Evolutionary conservation across 768 basidiomycete genomes (phyloP).

Genomic region (Mycena polygramma): DNA sequence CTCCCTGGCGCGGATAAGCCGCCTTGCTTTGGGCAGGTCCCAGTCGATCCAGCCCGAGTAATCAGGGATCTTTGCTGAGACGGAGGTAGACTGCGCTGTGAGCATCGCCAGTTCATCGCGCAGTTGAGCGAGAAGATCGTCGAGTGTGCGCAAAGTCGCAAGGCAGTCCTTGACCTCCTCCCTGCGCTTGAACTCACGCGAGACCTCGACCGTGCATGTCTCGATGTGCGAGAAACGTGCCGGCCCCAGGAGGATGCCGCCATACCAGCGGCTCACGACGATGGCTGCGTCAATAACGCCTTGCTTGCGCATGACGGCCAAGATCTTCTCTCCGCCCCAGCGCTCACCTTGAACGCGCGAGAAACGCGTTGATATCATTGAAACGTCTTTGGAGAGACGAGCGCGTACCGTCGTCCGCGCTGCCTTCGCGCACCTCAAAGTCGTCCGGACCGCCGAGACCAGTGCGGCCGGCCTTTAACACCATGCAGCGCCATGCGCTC

Average conservation of each 20-base stretch:
- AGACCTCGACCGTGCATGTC: slow-evolving; percentile 80
- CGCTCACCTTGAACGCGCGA: slow-evolving; percentile 57
- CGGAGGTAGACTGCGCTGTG: slow-evolving; percentile 19
- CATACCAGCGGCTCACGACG: slow-evolving; percentile 85
- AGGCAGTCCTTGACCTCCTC: slow-evolving; percentile 79
- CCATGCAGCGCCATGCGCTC: slow-evolving; percentile 85
- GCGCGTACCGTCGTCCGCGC: slow-evolving; percentile 73
- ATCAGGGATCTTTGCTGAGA: slow-evolving; percentile 50
- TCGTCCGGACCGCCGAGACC: slow-evolving; percentile 83
- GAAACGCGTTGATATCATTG: slow-evolving; percentile 10
- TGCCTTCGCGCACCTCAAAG: slow-evolving; percentile 74
- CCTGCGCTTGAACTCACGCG: slow-evolving; percentile 71
- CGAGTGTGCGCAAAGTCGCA: slow-evolving; percentile 68
- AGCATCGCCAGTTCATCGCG: slow-evolving; percentile 61
- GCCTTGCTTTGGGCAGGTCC: slow-evolving; percentile 74
- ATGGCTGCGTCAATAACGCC: slow-evolving; percentile 84
- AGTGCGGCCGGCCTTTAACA: slow-evolving; percentile 70
- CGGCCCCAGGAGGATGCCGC: slow-evolving; percentile 85
- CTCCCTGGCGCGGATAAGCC: slow-evolving; percentile 78
- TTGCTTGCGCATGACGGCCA: slow-evolving; percentile 77
- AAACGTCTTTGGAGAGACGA: neutral
- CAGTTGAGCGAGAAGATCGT: slow-evolving; percentile 69
- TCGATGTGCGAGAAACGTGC: slow-evolving; percentile 83
- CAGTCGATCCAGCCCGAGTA: slow-evolving; percentile 58
- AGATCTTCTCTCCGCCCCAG: slow-evolving; percentile 73